These are phyloP conservation scores for Aspergillus terreus DNA, from an alignment of 2,329 filamentous ascomycete genomes.

Conservation along the genomic window DNA sequence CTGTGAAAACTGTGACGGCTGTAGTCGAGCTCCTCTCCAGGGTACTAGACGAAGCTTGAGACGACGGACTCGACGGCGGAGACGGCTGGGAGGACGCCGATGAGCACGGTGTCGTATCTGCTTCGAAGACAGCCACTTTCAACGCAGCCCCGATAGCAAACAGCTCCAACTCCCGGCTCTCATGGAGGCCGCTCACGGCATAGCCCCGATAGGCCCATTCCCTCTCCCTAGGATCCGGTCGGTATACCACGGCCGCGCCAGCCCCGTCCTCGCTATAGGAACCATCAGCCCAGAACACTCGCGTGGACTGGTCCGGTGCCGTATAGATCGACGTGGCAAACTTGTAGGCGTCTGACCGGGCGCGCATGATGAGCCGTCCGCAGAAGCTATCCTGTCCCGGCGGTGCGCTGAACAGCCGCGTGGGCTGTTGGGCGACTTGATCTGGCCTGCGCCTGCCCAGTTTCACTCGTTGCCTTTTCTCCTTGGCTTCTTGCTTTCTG, in stretches of 20 bases:
- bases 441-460: too few species aligned
- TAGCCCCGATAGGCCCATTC: background rate
- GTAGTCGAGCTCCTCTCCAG: background rate
- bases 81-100: too few species aligned
- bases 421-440: too few species aligned
- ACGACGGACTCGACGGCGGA: background rate
- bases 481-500: too few species aligned
- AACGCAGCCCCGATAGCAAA: background rate
- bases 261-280: background rate
- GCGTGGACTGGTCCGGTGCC: background rate
- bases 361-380: too few species aligned
- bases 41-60: background rate
- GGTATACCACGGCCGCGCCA: background rate
- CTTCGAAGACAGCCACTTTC: background rate
- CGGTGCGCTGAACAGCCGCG: too few species aligned
- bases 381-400: too few species aligned
- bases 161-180: background rate
- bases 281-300: background rate
- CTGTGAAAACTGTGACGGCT: background rate
- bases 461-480: too few species aligned
- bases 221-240: too few species aligned
- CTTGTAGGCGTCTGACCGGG: too few species aligned
- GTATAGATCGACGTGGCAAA: too few species aligned
- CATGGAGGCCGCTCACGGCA: background rate
- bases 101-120: too few species aligned